Base-by-base conservation (phyloP, 2,329 filamentous ascomycete genomes). In the Microdochium paspali region DNA sequence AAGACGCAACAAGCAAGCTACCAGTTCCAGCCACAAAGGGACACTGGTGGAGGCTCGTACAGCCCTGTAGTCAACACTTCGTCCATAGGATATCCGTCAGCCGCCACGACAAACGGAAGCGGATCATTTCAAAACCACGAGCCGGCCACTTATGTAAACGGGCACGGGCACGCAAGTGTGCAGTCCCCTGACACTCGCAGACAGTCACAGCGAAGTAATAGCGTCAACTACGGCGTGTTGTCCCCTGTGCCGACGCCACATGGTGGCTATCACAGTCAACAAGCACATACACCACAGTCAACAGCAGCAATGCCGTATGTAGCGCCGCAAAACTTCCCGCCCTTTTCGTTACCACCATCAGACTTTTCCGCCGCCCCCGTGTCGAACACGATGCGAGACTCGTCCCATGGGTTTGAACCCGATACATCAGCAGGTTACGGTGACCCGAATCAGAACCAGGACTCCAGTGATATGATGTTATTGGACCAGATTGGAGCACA, bases 331-430 rank as follows among this genome's bases (percentile, higher is more conserved):
- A 82, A 76, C 52, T 82, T 83, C 50, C 72, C 80, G 25, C 73
- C 77, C 0, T 83, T 86, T 55, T 76, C 74, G 49, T 66, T 86
- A 44, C 80, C 82, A 30, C 76, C 81, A 44, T 74, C 81, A 25
- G 76, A 81, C 55, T 79, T 81, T 58, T 58, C 65, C 20, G 51
- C 68, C n/a, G 64, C 68, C 1, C 62, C 72, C 24, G 62, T 66
- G 4, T 57, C 57, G 45, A 55, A 54, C 42, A 62, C 61, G 32
- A 56, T 58, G 46, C 60, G 62, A 47, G 70, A 67, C 49, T 55
- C 59, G n/a, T 56, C 50, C 24, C 65, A 65, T 51, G 50, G 62
- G 12, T 74, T 71, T 50, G 63, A 58, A 7, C 58, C 66, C 1
- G 54, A 62, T 6, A 64, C 65, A 1, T 58, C 68, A 13, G 61